Base-by-base conservation (phyloP, 257 asterid genomes). In the Solanum virginianum region DNA sequence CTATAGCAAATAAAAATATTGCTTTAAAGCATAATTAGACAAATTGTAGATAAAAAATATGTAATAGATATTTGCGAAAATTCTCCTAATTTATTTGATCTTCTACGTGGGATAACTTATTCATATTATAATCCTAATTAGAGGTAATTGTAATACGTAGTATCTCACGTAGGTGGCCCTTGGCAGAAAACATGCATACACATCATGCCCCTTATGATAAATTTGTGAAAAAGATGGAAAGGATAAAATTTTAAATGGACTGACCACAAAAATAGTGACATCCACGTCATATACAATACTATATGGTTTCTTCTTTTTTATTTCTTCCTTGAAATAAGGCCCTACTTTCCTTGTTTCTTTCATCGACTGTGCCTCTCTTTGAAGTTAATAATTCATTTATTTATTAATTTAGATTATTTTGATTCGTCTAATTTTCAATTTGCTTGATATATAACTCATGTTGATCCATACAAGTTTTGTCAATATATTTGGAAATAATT, bases 251-350 rank as follows among this genome's bases (percentile, higher is more conserved):
- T 82, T 75, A 65, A 79, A 84, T 88, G 86, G 87, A 17, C 45
- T 62, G 84, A 24, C 86, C 86, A 85, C 65, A 69, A 72, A 41
- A 72, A 69, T 68, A 63, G 89, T 87, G 91, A 80, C 63, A n/a
- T 84, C 91, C 91, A 87, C 89, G 85, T 86, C 91, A 84, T 26
- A 63, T 13, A 26, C 24, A 36, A 36, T 36, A 32, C 36, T 32
- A 16, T 63, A 10, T 54, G 32, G 56, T 55, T 55, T 55, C 22
- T 66, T 63, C 68, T 24, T 26, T 70, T 49, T 47, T 39, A 36
- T 29, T 1, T 83, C 32, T 56, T 51, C 68, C 74, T 36, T 15
- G 6, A 14, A 66, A 29, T 10, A 66, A 32, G 74, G 22, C 47
- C 45, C 47, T 4, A 8, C n/a, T 29, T 66, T 66, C 39, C 12